phyloP scores from a whole-genome alignment of 352 stramenopile genomes.

The Pythium utonaiense region DNA sequence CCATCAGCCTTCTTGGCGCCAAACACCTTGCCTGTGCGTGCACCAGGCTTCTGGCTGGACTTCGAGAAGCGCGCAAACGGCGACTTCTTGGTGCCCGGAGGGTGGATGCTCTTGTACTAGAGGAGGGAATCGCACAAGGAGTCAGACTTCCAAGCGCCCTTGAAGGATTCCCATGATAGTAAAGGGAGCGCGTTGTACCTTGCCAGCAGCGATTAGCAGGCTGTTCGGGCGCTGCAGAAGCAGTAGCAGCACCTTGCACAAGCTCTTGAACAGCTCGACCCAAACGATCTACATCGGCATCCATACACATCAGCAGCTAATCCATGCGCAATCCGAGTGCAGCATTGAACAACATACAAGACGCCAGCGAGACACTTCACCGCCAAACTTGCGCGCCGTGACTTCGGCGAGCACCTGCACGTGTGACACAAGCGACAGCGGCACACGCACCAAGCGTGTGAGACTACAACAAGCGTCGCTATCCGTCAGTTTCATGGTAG shows the following conservation, averaged over 20 bases:
- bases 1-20: constrained; percentile 33
- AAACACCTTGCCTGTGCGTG: constrained; percentile 71
- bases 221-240: constrained; percentile 43
- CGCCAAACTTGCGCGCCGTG: constrained; percentile 61
- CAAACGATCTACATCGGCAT: constrained; percentile 54
- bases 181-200: constrained; percentile 23
- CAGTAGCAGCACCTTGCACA: constrained; percentile 65
- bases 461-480: constrained; percentile 27
- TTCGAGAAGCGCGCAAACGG: constrained; percentile 63
- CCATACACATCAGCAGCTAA: not conserved
- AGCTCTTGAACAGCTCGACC: constrained; percentile 70
- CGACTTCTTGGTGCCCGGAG: constrained; percentile 30
- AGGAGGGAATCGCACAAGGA: not conserved
- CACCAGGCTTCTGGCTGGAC: constrained; percentile 43
- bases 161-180: no score
- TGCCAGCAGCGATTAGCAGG: constrained; percentile 59
- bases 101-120: constrained; percentile 27
- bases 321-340: not conserved
- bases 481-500: not conserved
- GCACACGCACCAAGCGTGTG: constrained; percentile 55
- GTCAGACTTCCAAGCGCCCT: not conserved
- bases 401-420: constrained; percentile 81
- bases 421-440: constrained; percentile 74
- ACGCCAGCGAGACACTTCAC: constrained; percentile 65
- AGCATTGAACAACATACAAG: constrained; percentile 32